Base-by-base conservation (phyloP, 2,329 filamentous ascomycete genomes). In the Aspergillus texensis region DNA sequence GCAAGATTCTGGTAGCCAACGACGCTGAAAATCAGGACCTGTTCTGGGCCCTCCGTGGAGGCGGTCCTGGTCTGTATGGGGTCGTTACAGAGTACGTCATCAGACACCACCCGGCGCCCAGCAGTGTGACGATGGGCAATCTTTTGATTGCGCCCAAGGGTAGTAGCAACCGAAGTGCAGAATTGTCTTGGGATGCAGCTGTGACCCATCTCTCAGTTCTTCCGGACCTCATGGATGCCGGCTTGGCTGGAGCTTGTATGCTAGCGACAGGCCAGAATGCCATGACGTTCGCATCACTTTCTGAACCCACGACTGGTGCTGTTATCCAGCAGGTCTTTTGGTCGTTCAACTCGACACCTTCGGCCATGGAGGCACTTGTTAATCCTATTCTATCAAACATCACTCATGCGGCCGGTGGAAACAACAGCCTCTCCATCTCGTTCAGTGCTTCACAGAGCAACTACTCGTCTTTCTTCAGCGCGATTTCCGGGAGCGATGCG, bases 21-120 rank as follows among this genome's bases (percentile, higher is more conserved):
- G 50, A 64, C 14, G 46, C 81, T 78, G 30, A 80, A 75, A 61
- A 54, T 73, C 24, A 65, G 72, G 83, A 85, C 62, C 71, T 86
- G 6, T 85, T 81, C 74, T 85, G 81, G 81, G 83, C 83, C 1
- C 71, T 86, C 30, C 75, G 81, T 16, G 84, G 84, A 26, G 83
- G 79, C 12, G 82, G 81, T 30, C 76, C 76, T 16, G 70, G 70
- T 8, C 61, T 64, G n/a, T 71, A 66, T 28, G 68, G 68, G 1
- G 60, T 66, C 2, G 60, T 58, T n/a, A 54, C 52, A 3, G 68
- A 72, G n/a, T 71, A 64, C n/a, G 61, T 72, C 6, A 21, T 72
- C 26, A 56, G 53, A n/a, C 63, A 58, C 0, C 59, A 71, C 11
- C 69, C 69, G 6, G 48, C 63, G 0, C 68, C 68, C 3, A 36